phyloP scores from a whole-genome alignment of 768 basidiomycete species.

The Lactifluus echinatus region DNA sequence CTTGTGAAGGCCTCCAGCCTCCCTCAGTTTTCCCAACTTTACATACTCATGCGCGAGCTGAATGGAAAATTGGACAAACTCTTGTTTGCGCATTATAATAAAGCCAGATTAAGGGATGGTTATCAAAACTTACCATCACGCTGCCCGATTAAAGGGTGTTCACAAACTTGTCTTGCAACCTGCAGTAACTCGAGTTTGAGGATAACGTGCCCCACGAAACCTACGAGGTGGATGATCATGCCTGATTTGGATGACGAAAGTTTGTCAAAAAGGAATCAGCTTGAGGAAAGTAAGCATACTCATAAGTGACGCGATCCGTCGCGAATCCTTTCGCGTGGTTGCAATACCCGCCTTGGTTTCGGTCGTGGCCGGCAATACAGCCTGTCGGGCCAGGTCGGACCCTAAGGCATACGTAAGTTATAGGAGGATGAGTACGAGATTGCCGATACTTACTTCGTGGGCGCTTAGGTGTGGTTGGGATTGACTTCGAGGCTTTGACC shows the following conservation, averaged over 20 bases:
- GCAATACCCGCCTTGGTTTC: background rate
- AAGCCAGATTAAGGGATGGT: background rate
- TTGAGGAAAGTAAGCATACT: background rate
- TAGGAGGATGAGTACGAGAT: background rate
- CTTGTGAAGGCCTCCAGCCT: slow-evolving; percentile 59
- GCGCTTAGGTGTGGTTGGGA: slow-evolving; percentile 36
- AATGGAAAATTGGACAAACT: slow-evolving; percentile 53
- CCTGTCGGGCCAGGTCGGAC: background rate
- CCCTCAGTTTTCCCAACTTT: slow-evolving; percentile 62
- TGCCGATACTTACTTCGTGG: slow-evolving; percentile 25
- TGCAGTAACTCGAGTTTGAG: slow-evolving; percentile 20
- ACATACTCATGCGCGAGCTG: slow-evolving; percentile 76
- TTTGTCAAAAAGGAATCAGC: background rate
- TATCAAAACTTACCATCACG: slow-evolving; percentile 38
- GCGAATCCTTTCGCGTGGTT: background rate
- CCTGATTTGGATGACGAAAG: background rate
- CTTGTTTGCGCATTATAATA: slow-evolving; percentile 29
- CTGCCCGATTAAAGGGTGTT: slow-evolving; percentile 19
- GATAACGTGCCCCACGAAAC: slow-evolving; percentile 16
- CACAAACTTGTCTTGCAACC: slow-evolving; percentile 10
- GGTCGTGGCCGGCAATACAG: background rate
- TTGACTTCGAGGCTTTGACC: background rate
- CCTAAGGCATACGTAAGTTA: background rate
- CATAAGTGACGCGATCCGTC: slow-evolving; percentile 11
- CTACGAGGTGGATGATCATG: slow-evolving; percentile 17